Conservation (phyloP, 2,329 filamentous ascomycete genomes). For the Onygenales sp. region DNA sequence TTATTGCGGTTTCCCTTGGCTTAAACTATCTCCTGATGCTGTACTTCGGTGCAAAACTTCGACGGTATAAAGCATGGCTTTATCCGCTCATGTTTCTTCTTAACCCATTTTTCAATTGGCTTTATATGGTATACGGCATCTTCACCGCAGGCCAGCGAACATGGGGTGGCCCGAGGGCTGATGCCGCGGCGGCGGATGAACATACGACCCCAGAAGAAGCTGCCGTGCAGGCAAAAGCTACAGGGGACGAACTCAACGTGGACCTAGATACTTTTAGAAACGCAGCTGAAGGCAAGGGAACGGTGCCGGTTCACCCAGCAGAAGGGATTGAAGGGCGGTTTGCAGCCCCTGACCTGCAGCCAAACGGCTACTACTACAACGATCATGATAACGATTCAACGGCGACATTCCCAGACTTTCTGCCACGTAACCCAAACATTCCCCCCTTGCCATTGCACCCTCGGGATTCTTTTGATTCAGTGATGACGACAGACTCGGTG, state of each 20-base stretch:
- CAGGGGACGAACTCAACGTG: conserved; percentile 82
- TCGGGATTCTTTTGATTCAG: conserved; percentile 59
- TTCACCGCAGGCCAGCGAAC: conserved; percentile 90
- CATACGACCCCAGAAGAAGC: conserved; percentile 70
- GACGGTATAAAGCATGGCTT: conserved; percentile 85
- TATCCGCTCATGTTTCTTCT: conserved; percentile 93
- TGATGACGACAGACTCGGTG: conserved; percentile 52
- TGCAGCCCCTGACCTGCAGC: conserved; percentile 57
- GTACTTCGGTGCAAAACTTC: conserved; percentile 82
- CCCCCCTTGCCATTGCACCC: conserved; percentile 43
- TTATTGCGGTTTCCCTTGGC: conserved; percentile 85
- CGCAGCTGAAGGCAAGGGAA: conserved; percentile 29
- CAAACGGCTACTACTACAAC: conserved; percentile 61
- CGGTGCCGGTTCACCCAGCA: conserved; percentile 61
- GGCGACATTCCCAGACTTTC: conserved; percentile 44
- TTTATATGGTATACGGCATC: conserved; percentile 95
- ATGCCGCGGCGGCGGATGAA: conserved; percentile 70
- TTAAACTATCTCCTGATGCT: conserved; percentile 94
- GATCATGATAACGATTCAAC: conserved; percentile 63
- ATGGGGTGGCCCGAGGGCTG: conserved; percentile 88
- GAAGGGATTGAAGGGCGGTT: conserved; percentile 71
- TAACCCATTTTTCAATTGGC: conserved; percentile 97
- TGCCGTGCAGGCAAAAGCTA: conserved; percentile 68
- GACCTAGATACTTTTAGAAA: conserved; percentile 73
- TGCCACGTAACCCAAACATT: conserved; percentile 35